Base-by-base conservation (phyloP, 495 filamentous ascomycete genomes). In the Talaromyces wortmannii region DNA sequence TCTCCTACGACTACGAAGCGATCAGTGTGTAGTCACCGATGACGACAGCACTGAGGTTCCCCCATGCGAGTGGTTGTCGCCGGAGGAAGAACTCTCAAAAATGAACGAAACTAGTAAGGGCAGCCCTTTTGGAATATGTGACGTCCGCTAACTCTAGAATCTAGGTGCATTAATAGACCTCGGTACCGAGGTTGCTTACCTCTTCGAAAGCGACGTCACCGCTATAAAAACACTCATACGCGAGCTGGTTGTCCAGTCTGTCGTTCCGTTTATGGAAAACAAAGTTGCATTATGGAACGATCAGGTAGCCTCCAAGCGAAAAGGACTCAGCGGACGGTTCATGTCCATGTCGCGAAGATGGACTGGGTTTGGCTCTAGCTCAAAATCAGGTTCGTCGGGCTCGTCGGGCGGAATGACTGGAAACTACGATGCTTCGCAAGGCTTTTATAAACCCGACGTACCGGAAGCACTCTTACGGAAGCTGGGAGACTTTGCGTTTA, bases 201-300 rank as follows among this genome's bases (percentile, higher is more conserved):
- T 98, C 31, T 94, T 91, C 64, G 94, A 97, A 59, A 95, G 92
- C 1, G 94, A 98, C 64, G 84, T 85, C 5, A 89, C 86, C 17
- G 89, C 90, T 12, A 88, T 98, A 57, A 85, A 83, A 48, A 87
- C 87, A 1, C 90, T 98, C 61, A 80, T 97, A 49, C 86, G 94
- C 6, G 95, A 97, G 66, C 88, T 98, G 75, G 87, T 94, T 12
- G 91, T 87, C 7, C 92, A 97, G 63, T 95, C 90, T 2, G 79
- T 98, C 11, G 79, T 98, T 31, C 94, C 94, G 0, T 90, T 86
- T 53, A 97, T 98, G 95, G 94, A 98, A 69, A 88, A 91, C 48
- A 81, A 85, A 59, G 79, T 92, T 7, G 85, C 91, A 23, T 80
- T 89, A 4, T 98, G 94, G 94, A 98, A 98, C 64, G 94, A 98